Percentiles rank a stretch among this genome's conserved stretches.
Conservation (phyloP, 257 asterid species). For the Verbascum thapsus region DNA sequence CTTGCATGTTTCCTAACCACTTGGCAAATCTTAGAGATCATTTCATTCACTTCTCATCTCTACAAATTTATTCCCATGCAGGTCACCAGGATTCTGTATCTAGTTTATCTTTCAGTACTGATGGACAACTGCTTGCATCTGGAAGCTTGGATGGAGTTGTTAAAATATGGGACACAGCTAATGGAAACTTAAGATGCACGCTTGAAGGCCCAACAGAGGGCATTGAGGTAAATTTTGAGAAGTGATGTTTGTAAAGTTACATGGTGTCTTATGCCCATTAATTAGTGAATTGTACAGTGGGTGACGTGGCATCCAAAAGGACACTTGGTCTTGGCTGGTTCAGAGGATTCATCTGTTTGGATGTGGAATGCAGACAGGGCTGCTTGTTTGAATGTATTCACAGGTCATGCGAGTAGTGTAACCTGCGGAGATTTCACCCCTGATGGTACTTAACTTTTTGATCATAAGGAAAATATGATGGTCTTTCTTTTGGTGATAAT, state of each 20-base stretch:
- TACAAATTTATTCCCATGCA: slow-evolving; percentile 40
- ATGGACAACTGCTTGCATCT: slow-evolving; percentile 85
- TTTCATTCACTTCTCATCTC: slow-evolving; percentile 20
- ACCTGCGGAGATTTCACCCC: slow-evolving; percentile 95
- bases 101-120: slow-evolving; percentile 73
- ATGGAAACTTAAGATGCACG: slow-evolving; percentile 58
- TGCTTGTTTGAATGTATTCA: slow-evolving; percentile 55
- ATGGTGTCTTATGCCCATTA: slow-evolving; percentile 26
- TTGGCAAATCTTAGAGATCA: too few relatives aligned
- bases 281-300: slow-evolving; percentile 64
- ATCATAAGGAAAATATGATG: slow-evolving; percentile 13
- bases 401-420: slow-evolving; percentile 74
- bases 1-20: too few relatives aligned
- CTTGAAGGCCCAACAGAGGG: slow-evolving; percentile 87
- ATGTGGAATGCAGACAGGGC: slow-evolving; percentile 92
- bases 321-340: slow-evolving; percentile 83
- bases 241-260: slow-evolving; percentile 28
- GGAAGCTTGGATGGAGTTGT: slow-evolving; percentile 87
- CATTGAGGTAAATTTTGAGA: slow-evolving; percentile 64
- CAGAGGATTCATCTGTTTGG: slow-evolving; percentile 85
- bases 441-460: slow-evolving; percentile 62
- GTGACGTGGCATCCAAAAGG: slow-evolving; percentile 94
- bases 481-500: slow-evolving; percentile 5
- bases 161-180: slow-evolving; percentile 72
- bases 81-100: slow-evolving; percentile 86